Base-by-base conservation (phyloP, 805 yeast species). In the Tetrapisispora arboricola region DNA sequence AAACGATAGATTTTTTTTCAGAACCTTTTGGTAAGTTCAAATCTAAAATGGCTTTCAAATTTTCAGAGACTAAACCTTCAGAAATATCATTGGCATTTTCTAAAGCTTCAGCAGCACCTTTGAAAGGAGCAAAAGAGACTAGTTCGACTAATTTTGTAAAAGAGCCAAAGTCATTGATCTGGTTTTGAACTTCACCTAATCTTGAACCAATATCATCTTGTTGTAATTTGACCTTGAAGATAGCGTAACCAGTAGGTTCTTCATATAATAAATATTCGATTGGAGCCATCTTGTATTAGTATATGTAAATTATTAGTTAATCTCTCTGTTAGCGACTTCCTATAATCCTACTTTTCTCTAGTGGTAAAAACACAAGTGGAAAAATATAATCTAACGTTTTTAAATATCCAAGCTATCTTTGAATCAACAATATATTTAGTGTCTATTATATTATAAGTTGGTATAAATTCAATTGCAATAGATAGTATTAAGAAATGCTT, bases 81-180 rank as follows among this genome's bases (percentile, higher is more conserved):
- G 95, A 84, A 54, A 92, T 83, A 62, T 92, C 97, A 62, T 92
- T 92, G 53, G 97, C 96, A 62, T 92, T 92, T 67, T 90, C 97
- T 58, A 92, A 76, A 46, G 98, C 98, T 67, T 92, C 97, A 40
- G 98, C 97, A 46, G 98, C 98, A 58, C 96, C 96, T 68, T 92
- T 88, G 76, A 92, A 92, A 38, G 98, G 98, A 45, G 96, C 95
- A 68, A 92, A 92, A 13, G 95, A 84, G 21, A 85, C 94, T 43
- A 92, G 75, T 66, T 88, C 95, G 53, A 92, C 80, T 72, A 90
- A 72, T 70, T 92, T 92, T 56, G 95, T 84, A 63, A 92, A 88
- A 61, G 78, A 74, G 48, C 80, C 80, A 50, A 92, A 75, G 58
- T 92, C 97, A 53, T 73, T 79, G 46, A 86, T 74, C 45, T 95